Conservation (phyloP, 305 asterid genomes). For the Ajuga reptans region DNA sequence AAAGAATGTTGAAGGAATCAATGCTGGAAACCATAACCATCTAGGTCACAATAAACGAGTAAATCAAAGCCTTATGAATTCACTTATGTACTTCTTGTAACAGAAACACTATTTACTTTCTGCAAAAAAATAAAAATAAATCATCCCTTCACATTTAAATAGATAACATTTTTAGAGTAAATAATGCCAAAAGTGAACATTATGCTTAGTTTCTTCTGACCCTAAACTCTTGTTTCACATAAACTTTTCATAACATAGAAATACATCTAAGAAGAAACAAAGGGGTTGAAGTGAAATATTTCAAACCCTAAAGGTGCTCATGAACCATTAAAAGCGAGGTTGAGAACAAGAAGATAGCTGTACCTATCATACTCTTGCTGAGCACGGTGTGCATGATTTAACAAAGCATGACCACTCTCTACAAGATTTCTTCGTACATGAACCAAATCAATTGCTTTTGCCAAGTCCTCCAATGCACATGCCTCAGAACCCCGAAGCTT, state of each 20-base stretch:
- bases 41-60: neutral
- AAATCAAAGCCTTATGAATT: neutral
- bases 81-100: slow-evolving; percentile 5
- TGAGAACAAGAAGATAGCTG: slow-evolving; percentile 1
- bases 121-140: neutral
- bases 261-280: neutral
- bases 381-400: slow-evolving; percentile 80
- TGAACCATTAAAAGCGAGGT: neutral
- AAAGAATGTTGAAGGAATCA: slow-evolving; percentile 17
- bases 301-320: neutral
- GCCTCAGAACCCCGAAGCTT: slow-evolving; percentile 97
- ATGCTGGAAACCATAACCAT: neutral
- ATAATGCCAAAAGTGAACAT: slow-evolving; percentile 1
- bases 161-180: neutral
- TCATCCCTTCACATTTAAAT: neutral
- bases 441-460: slow-evolving; percentile 79
- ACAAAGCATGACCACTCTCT: slow-evolving; percentile 85
- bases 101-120: neutral
- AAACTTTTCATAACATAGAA: slow-evolving; percentile 9
- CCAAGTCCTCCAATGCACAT: slow-evolving; percentile 79
- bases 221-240: neutral
- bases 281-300: neutral
- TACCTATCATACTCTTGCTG: slow-evolving; percentile 91
- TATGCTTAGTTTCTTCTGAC: neutral
- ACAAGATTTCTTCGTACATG: slow-evolving; percentile 80